These are phyloP conservation scores for Beauveria rudraprayagi DNA, from an alignment of 2,329 filamentous ascomycete species.

Conservation along the genomic window DNA sequence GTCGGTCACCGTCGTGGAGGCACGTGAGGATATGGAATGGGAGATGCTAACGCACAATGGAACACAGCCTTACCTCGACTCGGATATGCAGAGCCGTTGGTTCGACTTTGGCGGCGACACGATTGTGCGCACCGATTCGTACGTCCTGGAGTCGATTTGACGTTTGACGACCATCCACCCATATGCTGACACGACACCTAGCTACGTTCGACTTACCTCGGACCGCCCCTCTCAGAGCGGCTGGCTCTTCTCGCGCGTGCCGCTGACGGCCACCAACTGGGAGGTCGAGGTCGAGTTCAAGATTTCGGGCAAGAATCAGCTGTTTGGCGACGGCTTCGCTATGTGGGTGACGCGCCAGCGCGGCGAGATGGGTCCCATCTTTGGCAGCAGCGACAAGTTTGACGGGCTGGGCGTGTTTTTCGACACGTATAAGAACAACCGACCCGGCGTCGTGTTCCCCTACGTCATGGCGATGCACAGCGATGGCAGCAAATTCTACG, in stretches of 20 bases:
- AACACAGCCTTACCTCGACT: slow-evolving; percentile 84
- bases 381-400: slow-evolving; percentile 80
- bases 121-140: slow-evolving; percentile 66
- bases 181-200: slow-evolving; percentile 24
- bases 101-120: slow-evolving; percentile 98
- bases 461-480: slow-evolving; percentile 99
- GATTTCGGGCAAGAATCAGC: slow-evolving; percentile 78
- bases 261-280: slow-evolving; percentile 96
- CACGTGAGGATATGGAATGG: slow-evolving; percentile 13
- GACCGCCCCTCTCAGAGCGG: slow-evolving; percentile 86
- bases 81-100: slow-evolving; percentile 97
- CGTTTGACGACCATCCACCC: neutral
- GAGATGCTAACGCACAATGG: slow-evolving; percentile 14
- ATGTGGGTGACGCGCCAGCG: slow-evolving; percentile 98
- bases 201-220: slow-evolving; percentile 86
- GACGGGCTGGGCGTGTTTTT: slow-evolving; percentile 93
- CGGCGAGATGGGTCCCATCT: slow-evolving; percentile 71
- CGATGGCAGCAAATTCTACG: slow-evolving; percentile 80
- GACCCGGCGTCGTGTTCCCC: slow-evolving; percentile 88
- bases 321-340: slow-evolving; percentile 94
- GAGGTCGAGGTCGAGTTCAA: slow-evolving; percentile 96
- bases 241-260: slow-evolving; percentile 90
- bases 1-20: slow-evolving; percentile 42
- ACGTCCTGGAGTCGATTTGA: slow-evolving; percentile 26
- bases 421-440: slow-evolving; percentile 99